Evolutionary conservation across 352 stramenopile genomes (phyloP).

Genomic region (Peronospora destructor): DNA sequence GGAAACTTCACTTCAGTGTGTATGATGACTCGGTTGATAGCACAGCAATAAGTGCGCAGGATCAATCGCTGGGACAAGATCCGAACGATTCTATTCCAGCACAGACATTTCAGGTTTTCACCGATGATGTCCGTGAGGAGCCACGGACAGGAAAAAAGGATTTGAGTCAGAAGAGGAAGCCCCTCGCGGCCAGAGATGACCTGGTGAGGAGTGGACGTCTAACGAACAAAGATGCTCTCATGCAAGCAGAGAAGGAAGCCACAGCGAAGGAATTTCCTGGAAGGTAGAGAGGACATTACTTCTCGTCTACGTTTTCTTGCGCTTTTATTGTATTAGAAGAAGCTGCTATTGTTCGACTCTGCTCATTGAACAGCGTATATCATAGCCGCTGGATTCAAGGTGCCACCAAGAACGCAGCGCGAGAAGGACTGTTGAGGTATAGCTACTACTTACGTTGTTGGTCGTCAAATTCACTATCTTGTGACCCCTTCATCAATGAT

Average conservation of each 20-base stretch:
- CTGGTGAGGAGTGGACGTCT: constrained; percentile 43
- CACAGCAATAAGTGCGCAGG: constrained; percentile 38
- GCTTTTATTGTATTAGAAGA: constrained; percentile 18
- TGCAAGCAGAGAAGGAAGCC: constrained; percentile 38
- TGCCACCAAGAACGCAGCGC: constrained; percentile 22
- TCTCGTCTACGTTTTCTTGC: constrained; percentile 7
- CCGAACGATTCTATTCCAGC: constrained; percentile 31
- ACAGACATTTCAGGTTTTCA: constrained; percentile 43
- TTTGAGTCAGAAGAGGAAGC: constrained; percentile 44
- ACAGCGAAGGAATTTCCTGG: constrained; percentile 16
- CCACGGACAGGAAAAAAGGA: constrained; percentile 25
- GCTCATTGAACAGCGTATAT: constrained; percentile 28
- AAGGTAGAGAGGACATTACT: constrained; percentile 34
- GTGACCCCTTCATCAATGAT: neutral
- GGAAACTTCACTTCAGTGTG: constrained; percentile 80
- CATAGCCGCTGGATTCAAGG: constrained; percentile 21
- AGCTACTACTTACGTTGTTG: constrained; percentile 12
- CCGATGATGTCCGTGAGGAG: constrained; percentile 30
- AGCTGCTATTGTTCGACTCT: constrained; percentile 13
- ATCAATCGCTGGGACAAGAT: constrained; percentile 46
- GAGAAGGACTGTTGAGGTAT: constrained; percentile 37
- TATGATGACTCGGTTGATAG: constrained; percentile 78
- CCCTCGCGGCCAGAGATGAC: constrained; percentile 60
- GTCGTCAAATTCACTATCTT: constrained; percentile 14
- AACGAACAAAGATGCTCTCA: constrained; percentile 77